Conservation (phyloP, 2,329 filamentous ascomycete species). For the Colletotrichum horii region DNA sequence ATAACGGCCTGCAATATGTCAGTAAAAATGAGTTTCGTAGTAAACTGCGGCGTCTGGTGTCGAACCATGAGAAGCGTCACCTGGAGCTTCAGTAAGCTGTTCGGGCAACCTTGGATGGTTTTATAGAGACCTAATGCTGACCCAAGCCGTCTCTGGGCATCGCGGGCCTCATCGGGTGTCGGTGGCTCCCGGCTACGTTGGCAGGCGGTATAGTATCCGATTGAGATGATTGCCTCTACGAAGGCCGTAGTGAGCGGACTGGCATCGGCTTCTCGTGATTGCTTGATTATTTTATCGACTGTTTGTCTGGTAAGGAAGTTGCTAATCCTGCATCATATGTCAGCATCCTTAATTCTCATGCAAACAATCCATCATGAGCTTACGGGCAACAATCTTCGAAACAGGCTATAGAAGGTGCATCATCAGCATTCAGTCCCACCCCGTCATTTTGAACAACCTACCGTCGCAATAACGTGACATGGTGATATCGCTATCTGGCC, state of each 20-base stretch:
- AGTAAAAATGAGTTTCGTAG: rapidly evolving
- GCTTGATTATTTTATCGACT: not conserved
- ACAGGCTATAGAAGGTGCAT: not conserved
- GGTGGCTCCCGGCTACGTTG: not conserved
- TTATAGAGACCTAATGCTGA: not conserved
- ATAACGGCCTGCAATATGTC: not conserved
- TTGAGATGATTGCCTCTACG: not conserved
- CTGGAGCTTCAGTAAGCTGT: constrained; percentile 2
- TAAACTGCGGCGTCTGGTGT: not conserved
- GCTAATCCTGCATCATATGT: not conserved
- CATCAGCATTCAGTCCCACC: not conserved
- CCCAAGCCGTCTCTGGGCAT: not conserved
- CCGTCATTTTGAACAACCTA: not conserved
- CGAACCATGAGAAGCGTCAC: not conserved
- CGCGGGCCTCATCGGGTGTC: not conserved
- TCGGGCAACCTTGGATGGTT: not conserved
- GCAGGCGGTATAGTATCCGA: not conserved
- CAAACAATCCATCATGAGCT: not conserved
- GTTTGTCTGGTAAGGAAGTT: not conserved
- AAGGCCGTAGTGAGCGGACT: not conserved
- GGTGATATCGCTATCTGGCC: not conserved
- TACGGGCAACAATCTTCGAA: constrained; percentile 12
- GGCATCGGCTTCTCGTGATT: not conserved
- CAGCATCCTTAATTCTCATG: not conserved
- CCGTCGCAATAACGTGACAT: constrained; percentile 6